phyloP scores from a whole-genome alignment of 257 asterid species.

The Haberlea rhodopensis region DNA sequence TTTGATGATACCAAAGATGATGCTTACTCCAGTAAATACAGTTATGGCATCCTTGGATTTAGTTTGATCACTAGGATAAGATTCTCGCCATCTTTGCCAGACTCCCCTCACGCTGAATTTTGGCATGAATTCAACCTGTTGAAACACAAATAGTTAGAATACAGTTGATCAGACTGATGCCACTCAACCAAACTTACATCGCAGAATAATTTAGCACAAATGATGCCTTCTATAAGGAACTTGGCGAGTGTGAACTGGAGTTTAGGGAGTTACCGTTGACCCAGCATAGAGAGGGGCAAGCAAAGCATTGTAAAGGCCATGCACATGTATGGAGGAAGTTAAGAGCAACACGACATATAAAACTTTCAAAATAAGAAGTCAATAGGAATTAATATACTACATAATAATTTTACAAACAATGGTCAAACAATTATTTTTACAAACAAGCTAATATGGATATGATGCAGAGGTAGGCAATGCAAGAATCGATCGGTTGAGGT shows the following conservation, averaged over 20 bases:
- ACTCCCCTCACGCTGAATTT: conserved; percentile 94
- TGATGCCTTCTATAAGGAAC: conserved; percentile 8
- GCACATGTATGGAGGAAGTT: conserved; percentile 72
- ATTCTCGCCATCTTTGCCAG: conserved; percentile 99
- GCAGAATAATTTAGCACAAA: conserved; percentile 4
- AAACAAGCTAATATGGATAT: conserved; percentile 57
- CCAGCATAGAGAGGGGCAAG: conserved; percentile 91
- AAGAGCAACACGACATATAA: conserved; percentile 33
- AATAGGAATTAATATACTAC: neutral
- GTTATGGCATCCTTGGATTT: conserved; percentile 64
- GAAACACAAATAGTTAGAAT: conserved; percentile 17
- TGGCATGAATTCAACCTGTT: conserved; percentile 89
- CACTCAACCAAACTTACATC: conserved; percentile 5
- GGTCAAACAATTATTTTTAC: no score
- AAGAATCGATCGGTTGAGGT: conserved; percentile 61
- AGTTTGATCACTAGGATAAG: conserved; percentile 59
- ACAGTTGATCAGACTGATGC: conserved; percentile 13
- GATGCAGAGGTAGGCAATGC: conserved; percentile 91
- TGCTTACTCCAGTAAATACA: conserved; percentile 89
- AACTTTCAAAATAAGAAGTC: conserved; percentile 1
- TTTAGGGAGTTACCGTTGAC: conserved; percentile 55
- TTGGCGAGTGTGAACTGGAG: conserved; percentile 9
- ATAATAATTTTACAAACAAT: no score
- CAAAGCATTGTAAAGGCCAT: conserved; percentile 84
- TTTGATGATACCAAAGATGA: neutral